Conservation (phyloP, 129 eudicot species). For the Centrapalus pauciflorus region DNA sequence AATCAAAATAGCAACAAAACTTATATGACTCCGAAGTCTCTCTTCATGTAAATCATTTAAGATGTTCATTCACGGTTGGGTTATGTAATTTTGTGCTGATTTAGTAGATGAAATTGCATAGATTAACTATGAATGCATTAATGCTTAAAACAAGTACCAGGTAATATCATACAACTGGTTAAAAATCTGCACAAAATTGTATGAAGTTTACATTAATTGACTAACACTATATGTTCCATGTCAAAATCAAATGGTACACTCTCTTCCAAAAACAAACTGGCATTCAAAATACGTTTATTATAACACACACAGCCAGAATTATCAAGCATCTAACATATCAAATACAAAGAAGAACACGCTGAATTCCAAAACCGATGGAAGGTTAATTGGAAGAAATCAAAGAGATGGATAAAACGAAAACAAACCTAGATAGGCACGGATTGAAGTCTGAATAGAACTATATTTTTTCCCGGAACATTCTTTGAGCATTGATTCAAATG, state of each 20-base stretch:
- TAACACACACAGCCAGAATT: not conserved
- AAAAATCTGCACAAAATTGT: not conserved
- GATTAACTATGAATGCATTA: no score
- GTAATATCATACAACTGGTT: not conserved
- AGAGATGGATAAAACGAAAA: not conserved
- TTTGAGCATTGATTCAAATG: conserved; percentile 89
- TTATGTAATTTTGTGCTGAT: not conserved
- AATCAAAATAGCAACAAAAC: no score
- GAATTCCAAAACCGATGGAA: not conserved
- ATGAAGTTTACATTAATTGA: not conserved
- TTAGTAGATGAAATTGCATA: not conserved
- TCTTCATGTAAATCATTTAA: no score
- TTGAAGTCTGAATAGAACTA: conserved; percentile 48
- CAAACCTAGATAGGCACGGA: conserved; percentile 69
- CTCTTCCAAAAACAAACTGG: not conserved
- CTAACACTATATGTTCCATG: not conserved
- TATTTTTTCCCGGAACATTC: conserved; percentile 73
- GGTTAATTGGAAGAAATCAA: not conserved
- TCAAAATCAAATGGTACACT: not conserved
- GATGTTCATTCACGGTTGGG: no score
- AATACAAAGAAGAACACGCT: not conserved
- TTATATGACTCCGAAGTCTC: no score
- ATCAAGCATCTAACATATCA: not conserved
- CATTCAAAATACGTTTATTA: not conserved
- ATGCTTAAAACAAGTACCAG: not conserved